These are phyloP conservation scores for Canavalia ensiformis DNA, from an alignment of 306 rosid genomes.

Conservation along the genomic window DNA sequence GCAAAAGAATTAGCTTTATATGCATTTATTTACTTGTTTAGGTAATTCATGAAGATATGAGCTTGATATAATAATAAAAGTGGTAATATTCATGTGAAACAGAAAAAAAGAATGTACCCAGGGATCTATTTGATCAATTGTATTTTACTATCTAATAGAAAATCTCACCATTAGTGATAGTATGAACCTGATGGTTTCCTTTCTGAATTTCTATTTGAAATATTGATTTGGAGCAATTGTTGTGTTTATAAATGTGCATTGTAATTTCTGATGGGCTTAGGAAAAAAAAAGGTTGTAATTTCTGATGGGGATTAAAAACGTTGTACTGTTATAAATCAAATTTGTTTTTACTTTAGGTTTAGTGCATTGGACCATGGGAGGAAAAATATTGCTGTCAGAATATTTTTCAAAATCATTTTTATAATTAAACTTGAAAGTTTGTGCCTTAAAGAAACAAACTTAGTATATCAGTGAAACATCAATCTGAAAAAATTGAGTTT, in stretches of 20 bases:
- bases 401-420: constrained; percentile 21
- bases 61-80: constrained; percentile 27
- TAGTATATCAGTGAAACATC: constrained; percentile 24
- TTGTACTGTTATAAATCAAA: constrained; percentile 1
- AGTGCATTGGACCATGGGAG: constrained; percentile 2
- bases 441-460: neutral
- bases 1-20: constrained; percentile 13
- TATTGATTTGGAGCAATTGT: constrained; percentile 31
- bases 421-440: neutral
- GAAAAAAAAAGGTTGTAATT: neutral
- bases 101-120: neutral
- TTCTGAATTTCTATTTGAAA: constrained; percentile 23
- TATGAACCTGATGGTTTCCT: constrained; percentile 18
- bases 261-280: neutral
- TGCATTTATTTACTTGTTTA: constrained; percentile 30
- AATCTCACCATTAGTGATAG: constrained; percentile 20
- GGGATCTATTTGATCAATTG: constrained; percentile 31
- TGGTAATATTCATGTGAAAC: constrained; percentile 14
- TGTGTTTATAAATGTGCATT: constrained; percentile 16
- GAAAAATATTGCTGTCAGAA: constrained; percentile 22
- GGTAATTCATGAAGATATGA: constrained; percentile 25
- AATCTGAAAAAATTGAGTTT: constrained; percentile 14
- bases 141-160: constrained; percentile 17
- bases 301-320: constrained; percentile 19
- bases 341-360: constrained; percentile 24